Conservation (phyloP, 305 asterid genomes). For the Fraxinus nigra region DNA sequence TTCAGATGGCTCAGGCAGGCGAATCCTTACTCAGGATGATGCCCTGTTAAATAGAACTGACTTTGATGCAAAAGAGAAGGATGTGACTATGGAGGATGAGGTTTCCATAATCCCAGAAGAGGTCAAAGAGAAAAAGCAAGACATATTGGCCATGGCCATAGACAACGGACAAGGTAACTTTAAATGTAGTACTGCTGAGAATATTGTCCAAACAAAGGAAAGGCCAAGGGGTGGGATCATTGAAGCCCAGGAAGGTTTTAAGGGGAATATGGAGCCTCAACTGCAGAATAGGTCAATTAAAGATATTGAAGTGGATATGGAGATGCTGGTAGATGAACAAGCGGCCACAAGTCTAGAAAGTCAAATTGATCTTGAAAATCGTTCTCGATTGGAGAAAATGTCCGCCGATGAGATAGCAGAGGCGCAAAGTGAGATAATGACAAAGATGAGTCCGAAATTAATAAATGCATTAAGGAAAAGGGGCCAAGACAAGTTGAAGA, state of each 20-base stretch:
- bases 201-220: constrained; percentile 19
- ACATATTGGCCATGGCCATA: constrained; percentile 22
- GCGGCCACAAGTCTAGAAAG: constrained; percentile 43
- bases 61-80: constrained; percentile 23
- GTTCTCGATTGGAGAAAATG: constrained; percentile 62
- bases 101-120: constrained; percentile 18
- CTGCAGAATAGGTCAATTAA: constrained; percentile 22
- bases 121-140: constrained; percentile 25
- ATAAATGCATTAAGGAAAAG: constrained; percentile 55
- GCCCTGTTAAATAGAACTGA: constrained; percentile 7
- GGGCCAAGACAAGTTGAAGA: constrained; percentile 60
- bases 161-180: constrained; percentile 21
- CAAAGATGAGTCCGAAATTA: constrained; percentile 65
- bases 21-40: constrained; percentile 19
- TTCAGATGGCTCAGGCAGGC: constrained; percentile 23
- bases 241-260: constrained; percentile 20
- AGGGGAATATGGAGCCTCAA: constrained; percentile 20
- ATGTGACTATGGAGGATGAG: constrained; percentile 21
- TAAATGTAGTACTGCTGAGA: constrained; percentile 17
- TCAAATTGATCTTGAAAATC: constrained; percentile 86
- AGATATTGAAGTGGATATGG: constrained; percentile 26
- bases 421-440: constrained; percentile 74
- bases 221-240: constrained; percentile 15
- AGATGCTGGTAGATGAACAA: constrained; percentile 34
- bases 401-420: constrained; percentile 80